Evolutionary conservation across 225 moss, liverwort and hornwort species (phyloP), one percentile per base, ranked within the genome.

Genomic region (Physcomitrium patens): DNA sequence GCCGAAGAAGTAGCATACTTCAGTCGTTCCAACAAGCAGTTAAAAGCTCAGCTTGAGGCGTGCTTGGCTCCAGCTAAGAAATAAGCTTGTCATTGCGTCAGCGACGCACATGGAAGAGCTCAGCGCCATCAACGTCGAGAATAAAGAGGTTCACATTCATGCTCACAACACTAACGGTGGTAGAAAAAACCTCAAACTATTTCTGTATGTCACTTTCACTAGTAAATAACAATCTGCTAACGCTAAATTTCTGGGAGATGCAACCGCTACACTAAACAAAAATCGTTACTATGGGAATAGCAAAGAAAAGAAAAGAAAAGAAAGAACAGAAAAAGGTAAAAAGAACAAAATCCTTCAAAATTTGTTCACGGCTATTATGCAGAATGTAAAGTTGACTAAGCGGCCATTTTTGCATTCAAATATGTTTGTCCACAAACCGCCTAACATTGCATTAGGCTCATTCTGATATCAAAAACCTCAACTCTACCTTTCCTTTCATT

Each of bases 41-140:
- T 97, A 16, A 97, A 94, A 80, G 91, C 92, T 52, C 96, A 97
- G 73, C 84, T 97, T 11, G 96, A 97, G 79, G 92, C 94, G 10
- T 87, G 94, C 77, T 81, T 94, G 70, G 91, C 96, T 62, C 92
- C 94, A 8, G 77, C 91, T 19, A 94, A 96, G 72, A 94, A 96
- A 77, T 90, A 72, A 67, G 24, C 5, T 37, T 37, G 4, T 37
- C 31, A 37, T 37, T 37, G 31, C 31, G 7, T 37, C 31, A 37
- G 31, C 31, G 31, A 37, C 31, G 31, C 31, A 37, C 31, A 37
- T 37, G 31, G 5, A 37, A 2, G 31, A 37, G 5, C 31, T 37
- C 28, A 48, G 8, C 37, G 41, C 41, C 68, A 54, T 22, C 28
- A 67, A 53, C 11, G 2, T n/a, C 8, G 13, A 31, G 55, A 72